A percentile compares a stretch with the other conserved stretches of the same genome.
phyloP scores from a whole-genome alignment of 345 rosid species.

The Orychophragmus violaceus region DNA sequence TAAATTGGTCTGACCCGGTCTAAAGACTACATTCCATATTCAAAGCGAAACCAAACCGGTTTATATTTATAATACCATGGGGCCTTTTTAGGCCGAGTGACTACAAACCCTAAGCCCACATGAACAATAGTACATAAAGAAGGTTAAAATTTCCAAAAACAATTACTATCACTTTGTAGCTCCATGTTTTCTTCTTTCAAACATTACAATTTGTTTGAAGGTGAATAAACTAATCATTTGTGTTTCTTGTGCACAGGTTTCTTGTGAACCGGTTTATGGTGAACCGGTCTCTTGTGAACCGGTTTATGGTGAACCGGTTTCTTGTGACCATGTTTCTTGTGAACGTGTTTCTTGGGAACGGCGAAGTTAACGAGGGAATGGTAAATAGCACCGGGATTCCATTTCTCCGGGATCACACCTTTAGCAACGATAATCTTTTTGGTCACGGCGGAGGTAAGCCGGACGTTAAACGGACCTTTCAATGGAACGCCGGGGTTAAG shows the following conservation, averaged over 20 bases:
- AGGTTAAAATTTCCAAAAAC: neutral
- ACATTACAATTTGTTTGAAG: neutral
- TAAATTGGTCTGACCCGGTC: neutral
- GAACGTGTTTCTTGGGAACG: neutral
- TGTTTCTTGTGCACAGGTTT: neutral
- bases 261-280: neutral
- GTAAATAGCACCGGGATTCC: constrained; percentile 57
- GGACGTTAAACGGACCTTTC: constrained; percentile 50
- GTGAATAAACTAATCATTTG: neutral
- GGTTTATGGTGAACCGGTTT: too few species aligned
- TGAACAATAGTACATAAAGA: neutral
- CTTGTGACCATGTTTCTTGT: neutral
- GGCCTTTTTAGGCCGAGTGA: neutral
- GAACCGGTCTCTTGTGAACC: too few species aligned
- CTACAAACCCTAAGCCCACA: constrained; percentile 4
- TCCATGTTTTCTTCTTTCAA: neutral
- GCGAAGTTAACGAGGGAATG: constrained; percentile 42
- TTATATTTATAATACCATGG: neutral
- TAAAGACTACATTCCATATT: neutral
- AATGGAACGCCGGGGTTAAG: constrained; percentile 39
- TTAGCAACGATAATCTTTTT: constrained; percentile 30
- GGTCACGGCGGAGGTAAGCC: constrained; percentile 39
- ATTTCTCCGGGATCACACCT: constrained; percentile 49
- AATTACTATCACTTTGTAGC: neutral
- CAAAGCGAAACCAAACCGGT: constrained; percentile 3